A percentile compares a stretch with the other conserved stretches of the same genome.
phyloP scores from a whole-genome alignment of 2,329 filamentous ascomycete species.

The Rhynchosporium agropyri region DNA sequence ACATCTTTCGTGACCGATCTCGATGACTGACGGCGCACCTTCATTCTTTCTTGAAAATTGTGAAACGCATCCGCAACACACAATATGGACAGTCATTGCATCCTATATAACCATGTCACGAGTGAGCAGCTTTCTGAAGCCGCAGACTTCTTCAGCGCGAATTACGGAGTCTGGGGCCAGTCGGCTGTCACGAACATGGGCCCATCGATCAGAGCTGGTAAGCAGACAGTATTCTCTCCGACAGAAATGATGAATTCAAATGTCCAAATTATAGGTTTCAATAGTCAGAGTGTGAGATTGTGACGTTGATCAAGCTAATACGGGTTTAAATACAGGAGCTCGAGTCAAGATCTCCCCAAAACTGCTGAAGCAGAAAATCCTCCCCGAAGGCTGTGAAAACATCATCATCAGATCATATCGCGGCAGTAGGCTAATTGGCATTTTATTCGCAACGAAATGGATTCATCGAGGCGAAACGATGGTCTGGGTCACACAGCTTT shows the following conservation, averaged over 20 bases:
- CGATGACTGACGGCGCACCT: not conserved
- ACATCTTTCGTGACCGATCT: not conserved
- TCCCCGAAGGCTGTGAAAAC: slow-evolving; percentile 2
- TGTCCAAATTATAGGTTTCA: too few relatives aligned
- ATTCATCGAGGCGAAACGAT: not conserved
- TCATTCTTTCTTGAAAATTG: not conserved
- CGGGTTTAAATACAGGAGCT: not conserved
- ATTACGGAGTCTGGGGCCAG: slow-evolving; percentile 29
- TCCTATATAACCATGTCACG: slow-evolving; percentile 7
- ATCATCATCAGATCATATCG: not conserved
- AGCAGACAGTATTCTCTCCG: not conserved
- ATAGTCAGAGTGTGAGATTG: not conserved
- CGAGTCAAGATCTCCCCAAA: slow-evolving; percentile 21
- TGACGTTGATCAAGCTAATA: not conserved
- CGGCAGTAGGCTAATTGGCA: not conserved
- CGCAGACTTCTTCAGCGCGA: slow-evolving; percentile 23
- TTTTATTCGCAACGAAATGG: slow-evolving; percentile 18
- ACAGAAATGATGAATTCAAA: not conserved
- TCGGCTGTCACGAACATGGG: slow-evolving; percentile 19
- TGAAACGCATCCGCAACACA: not conserved
- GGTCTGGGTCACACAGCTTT: slow-evolving; percentile 26
- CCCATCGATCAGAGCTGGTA: slow-evolving; percentile 15
- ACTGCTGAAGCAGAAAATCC: slow-evolving; percentile 6
- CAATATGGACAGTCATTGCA: not conserved
- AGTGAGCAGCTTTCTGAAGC: slow-evolving; percentile 21